A percentile compares a stretch with the other conserved stretches of the same genome.
These are phyloP conservation scores for Cerrena zonata DNA, from an alignment of 1,284 basidiomycete species.

Conservation along the genomic window DNA sequence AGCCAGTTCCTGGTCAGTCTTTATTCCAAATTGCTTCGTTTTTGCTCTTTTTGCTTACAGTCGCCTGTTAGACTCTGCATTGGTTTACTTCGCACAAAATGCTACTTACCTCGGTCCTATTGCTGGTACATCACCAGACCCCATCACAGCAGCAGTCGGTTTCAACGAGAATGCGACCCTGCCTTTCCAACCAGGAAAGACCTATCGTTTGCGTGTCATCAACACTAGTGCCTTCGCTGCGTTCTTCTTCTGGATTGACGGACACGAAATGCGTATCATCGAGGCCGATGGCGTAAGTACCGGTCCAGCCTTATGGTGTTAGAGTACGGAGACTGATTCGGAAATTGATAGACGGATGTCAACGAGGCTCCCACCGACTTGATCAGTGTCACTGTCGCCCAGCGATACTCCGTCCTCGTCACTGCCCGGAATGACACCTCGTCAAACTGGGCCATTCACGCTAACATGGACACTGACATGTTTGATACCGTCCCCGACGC, in stretches of 20 bases:
- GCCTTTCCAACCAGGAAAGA: constrained; percentile 77
- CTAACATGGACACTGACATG: constrained; percentile 84
- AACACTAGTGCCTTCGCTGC: constrained; percentile 71
- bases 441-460: constrained; percentile 83
- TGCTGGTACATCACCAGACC: constrained; percentile 39
- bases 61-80: constrained; percentile 67
- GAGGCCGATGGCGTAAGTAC: constrained; percentile 76
- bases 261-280: constrained; percentile 86
- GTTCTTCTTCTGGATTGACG: constrained; percentile 87
- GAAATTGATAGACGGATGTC: constrained; percentile 57
- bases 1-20: constrained; percentile 73
- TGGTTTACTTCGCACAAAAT: constrained; percentile 83
- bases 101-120: constrained; percentile 63
- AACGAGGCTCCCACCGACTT: constrained; percentile 67
- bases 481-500: constrained; percentile 74
- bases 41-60: constrained; percentile 1
- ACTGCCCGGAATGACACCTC: constrained; percentile 81
- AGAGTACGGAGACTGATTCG: neutral
- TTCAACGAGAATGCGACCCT: constrained; percentile 86
- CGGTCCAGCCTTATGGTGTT: neutral
- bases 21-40: neutral
- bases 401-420: constrained; percentile 90
- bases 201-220: constrained; percentile 68
- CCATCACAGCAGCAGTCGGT: constrained; percentile 54
- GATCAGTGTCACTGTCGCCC: constrained; percentile 75